phyloP scores from a whole-genome alignment of 225 moss, liverwort and hornwort species.

The Straminergon stramineum region DNA sequence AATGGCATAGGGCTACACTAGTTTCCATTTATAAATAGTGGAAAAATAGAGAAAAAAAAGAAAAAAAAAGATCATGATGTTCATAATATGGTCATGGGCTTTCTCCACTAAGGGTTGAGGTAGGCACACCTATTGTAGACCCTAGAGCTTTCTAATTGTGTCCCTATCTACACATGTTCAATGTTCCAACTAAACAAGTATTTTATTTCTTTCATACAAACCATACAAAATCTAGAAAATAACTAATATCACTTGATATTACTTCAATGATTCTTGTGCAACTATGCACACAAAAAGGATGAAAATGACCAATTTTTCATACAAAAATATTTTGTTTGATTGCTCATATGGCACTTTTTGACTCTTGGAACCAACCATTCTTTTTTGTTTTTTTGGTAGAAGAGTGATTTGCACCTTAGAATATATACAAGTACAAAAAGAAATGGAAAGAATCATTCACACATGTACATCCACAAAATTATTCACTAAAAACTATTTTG shows the following conservation, averaged over 20 bases:
- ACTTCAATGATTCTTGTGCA: neutral
- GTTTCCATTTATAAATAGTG: too few species aligned
- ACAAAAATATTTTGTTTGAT: neutral
- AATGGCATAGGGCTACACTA: too few species aligned
- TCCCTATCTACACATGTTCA: neutral
- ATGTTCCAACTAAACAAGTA: neutral
- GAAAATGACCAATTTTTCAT: neutral
- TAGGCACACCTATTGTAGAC: neutral
- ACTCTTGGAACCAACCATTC: fast-evolving
- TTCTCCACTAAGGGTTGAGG: too few species aligned
- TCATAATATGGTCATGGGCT: too few species aligned
- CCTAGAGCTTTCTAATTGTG: neutral
- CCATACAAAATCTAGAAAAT: neutral
- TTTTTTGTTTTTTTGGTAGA: neutral
- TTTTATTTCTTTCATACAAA: neutral
- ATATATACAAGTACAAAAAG: neutral
- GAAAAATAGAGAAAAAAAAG: too few species aligned
- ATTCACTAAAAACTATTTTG: too few species aligned
- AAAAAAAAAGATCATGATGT: too few species aligned
- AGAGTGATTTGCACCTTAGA: neutral
- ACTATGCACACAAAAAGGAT: neutral
- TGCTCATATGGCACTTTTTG: fast-evolving
- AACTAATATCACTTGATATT: neutral
- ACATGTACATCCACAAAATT: neutral
- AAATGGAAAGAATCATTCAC: too few species aligned